These are phyloP conservation scores for Pholiota adiposa DNA, from an alignment of 1,284 basidiomycete species.

Conservation along the genomic window DNA sequence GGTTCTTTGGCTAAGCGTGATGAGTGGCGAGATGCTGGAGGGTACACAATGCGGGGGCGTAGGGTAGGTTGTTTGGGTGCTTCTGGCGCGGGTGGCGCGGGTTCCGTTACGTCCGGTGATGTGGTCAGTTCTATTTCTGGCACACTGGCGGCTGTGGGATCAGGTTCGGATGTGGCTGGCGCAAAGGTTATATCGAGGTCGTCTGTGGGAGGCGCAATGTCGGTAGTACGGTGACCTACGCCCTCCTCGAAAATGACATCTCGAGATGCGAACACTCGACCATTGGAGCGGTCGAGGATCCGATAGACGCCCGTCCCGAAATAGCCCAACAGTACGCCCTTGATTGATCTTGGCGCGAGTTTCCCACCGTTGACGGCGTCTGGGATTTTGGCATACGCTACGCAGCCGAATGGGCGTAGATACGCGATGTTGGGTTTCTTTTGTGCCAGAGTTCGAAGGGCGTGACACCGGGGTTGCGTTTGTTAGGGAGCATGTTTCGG, in stretches of 20 bases:
- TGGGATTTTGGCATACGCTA: constrained; percentile 1
- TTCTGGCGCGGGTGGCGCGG: too few species aligned
- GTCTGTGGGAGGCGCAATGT: background rate
- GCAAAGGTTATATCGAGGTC: background rate
- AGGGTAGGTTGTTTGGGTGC: too few species aligned
- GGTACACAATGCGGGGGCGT: too few species aligned
- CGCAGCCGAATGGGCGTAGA: background rate
- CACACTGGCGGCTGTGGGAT: too few species aligned
- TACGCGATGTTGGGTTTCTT: background rate
- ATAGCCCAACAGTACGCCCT: background rate
- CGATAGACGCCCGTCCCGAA: background rate
- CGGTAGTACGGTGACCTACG: background rate
- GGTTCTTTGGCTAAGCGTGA: too few species aligned
- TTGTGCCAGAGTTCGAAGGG: background rate
- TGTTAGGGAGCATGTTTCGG: background rate
- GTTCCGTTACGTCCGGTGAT: too few species aligned
- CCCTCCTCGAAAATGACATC: background rate
- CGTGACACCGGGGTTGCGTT: background rate
- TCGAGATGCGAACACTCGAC: background rate
- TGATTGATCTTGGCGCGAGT: background rate
- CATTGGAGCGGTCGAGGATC: background rate
- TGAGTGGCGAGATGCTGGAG: background rate
- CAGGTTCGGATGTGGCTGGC: too few species aligned
- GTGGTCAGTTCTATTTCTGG: too few species aligned
- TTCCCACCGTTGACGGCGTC: background rate